Base-by-base conservation (phyloP, 2,329 filamentous ascomycete genomes). In the Penicillium sp. region DNA sequence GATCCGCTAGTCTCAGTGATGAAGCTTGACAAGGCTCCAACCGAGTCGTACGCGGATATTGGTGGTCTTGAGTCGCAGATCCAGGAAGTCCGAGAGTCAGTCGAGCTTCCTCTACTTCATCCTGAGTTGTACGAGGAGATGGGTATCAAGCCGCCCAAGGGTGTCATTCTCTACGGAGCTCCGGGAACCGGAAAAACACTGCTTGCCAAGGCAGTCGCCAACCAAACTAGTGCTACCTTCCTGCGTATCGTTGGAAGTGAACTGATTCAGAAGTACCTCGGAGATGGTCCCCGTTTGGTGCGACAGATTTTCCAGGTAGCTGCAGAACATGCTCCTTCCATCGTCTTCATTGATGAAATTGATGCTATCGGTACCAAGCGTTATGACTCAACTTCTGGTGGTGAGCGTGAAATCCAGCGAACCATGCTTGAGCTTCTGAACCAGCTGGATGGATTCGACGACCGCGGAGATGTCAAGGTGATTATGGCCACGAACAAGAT, bases 401-500 rank as follows among this genome's bases (percentile, higher is more conserved):
- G 96, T 76, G 95, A 99, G 79, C 91, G 94, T 69, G 95, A 99
- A 79, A 92, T 99, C 45, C 95, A 99, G 82, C 90, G 95, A 78
- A 99, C 95, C 53, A 99, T 99, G 95, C 83, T 99, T 79, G 95
- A 99, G 76, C 87, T 99, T 58, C 89, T 99, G 47, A 99, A 99
- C 81, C 95, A 99, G 82, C 89, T 99, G 8, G 95, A 99, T 76
- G 95, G 95, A 72, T 99, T 99, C 81, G 95, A 99, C 75, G 96
- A 99, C 79, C 91, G 95, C 64, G 96, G 95, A 70, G 95, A 99
- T 76, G 94, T 99, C 80, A 99, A 99, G 84, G 95, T 99, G 65
- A 94, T 99, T 78, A 98, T 99, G 93, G 96, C 95, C 13, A 99
- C 95, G 69, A 99, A 99, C 88, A 99, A 99, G 87, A 99, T 99